A percentile compares a stretch with the other conserved stretches of the same genome.
Evolutionary conservation across 306 rosid species (phyloP).

Genomic region (Prinsepia uniflora): DNA sequence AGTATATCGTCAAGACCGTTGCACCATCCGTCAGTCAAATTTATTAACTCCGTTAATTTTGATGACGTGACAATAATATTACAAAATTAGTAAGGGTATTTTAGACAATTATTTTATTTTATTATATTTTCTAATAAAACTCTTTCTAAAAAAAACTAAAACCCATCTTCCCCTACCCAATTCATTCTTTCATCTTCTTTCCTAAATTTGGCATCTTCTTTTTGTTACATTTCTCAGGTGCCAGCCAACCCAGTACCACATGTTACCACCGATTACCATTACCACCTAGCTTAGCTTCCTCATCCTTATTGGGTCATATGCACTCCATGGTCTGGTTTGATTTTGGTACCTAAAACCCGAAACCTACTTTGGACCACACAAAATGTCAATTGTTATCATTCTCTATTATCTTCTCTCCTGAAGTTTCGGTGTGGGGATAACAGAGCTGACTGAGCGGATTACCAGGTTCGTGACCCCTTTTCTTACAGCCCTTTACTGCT

Average conservation of each 20-base stretch:
- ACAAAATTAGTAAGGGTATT: too few species aligned
- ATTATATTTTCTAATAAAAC: too few species aligned
- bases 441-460: slow-evolving; percentile 34
- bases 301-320: slow-evolving; percentile 14
- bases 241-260: too few species aligned
- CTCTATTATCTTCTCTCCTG: slow-evolving; percentile 35
- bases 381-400: neutral
- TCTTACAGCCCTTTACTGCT: slow-evolving; percentile 50
- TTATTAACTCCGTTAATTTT: too few species aligned
- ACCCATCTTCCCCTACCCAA: too few species aligned
- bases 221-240: neutral
- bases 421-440: slow-evolving; percentile 60
- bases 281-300: neutral
- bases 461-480: slow-evolving; percentile 38
- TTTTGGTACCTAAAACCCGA: slow-evolving; percentile 17
- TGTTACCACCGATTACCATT: neutral
- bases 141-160: too few species aligned
- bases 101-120: too few species aligned
- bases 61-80: too few species aligned
- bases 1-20: too few species aligned
- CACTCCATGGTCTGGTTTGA: slow-evolving; percentile 37
- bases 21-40: too few species aligned
- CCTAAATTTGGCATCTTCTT: neutral
- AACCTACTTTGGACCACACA: neutral
- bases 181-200: too few species aligned